Evolutionary conservation across 805 yeast genomes (phyloP), one percentile per base, ranked within the genome.

Genomic region (Myxozyma vanderwaltii): DNA sequence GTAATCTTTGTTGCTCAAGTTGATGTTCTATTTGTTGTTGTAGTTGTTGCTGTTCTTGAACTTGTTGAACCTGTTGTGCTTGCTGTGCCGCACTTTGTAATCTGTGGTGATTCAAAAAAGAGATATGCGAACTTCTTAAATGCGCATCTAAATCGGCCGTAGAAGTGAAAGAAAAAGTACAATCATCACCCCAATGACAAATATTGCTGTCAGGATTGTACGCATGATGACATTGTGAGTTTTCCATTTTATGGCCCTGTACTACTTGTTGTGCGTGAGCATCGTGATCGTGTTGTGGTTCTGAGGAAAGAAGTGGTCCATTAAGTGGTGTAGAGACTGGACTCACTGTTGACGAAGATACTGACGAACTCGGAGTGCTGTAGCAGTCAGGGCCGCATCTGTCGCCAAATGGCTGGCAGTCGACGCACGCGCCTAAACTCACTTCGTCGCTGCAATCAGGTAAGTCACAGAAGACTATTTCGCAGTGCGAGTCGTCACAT

Each of bases 101-200:
- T 6, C 35, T 44, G 51, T 55, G 64, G 12, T 51, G 57, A 38
- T 52, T 39, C 45, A 51, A 46, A 38, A 61, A 53, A 1, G 58
- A 44, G 12, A 59, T 49, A 29, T 64, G 67, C 23, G 63, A 38
- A 2, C 58, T 64, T 10, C 61, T 35, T 41, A 64, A 36, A 51
- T 64, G 67, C 21, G 44, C 50, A 27, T 64, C 67, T 41, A 64
- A 51, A 17, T 61, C 63, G 21, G 48, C 44, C 12, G 61, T 59
- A 1, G 67, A 60, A 8, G 63, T 60, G 36, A 64, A 64, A 10
- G 59, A 52, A 39, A 63, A 64, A 7, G 54, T 36, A 31, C 67
- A 63, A 44, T 64, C 64, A 24, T 56, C 63, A 26, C 67, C 67
- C 67, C 67, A 64, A 40, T 60, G 65, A 23, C 67, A 64, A 15